Conservation (phyloP, 2,329 filamentous ascomycete genomes). For the Alternaria sp. region DNA sequence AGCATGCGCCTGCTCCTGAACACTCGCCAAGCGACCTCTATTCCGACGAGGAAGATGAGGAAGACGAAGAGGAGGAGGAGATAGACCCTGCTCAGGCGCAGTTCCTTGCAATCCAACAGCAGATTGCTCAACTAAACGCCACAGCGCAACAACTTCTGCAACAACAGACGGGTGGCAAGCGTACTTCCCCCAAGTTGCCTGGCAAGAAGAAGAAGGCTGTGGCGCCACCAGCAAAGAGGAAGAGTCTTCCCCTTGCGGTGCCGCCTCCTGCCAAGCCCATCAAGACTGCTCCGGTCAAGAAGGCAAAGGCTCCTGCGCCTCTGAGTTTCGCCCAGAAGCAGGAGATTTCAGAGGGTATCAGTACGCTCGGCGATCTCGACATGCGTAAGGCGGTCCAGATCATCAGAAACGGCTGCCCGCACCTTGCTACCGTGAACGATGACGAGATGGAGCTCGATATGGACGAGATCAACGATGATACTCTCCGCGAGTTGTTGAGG, state of each 20-base stretch:
- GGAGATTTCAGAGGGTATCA: constrained; percentile 85
- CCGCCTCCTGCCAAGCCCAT: constrained; percentile 38
- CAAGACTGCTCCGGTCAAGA: constrained; percentile 53
- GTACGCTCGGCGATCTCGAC: constrained; percentile 77
- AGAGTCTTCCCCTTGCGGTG: constrained; percentile 34
- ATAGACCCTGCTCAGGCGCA: constrained; percentile 52
- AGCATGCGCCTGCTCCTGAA: constrained; percentile 71
- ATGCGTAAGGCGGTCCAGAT: constrained; percentile 84
- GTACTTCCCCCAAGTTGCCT: constrained; percentile 59
- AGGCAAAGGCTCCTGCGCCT: constrained; percentile 66
- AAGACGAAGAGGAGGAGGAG: constrained; percentile 70
- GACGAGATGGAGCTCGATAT: constrained; percentile 72
- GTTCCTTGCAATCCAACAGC: constrained; percentile 62
- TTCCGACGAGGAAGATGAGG: constrained; percentile 71
- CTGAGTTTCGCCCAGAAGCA: constrained; percentile 85
- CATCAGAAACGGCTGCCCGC: constrained; percentile 82
- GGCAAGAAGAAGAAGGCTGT: constrained; percentile 55
- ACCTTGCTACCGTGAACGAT: constrained; percentile 64
- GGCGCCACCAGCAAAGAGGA: constrained; percentile 33
- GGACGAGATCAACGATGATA: constrained; percentile 62
- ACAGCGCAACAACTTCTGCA: constrained; percentile 65
- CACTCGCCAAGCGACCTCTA: constrained; percentile 62
- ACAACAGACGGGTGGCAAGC: constrained; percentile 55
- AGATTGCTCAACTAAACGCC: constrained; percentile 70
- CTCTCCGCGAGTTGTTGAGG: constrained; percentile 62